phyloP scores from a whole-genome alignment of 2,329 filamentous ascomycete genomes.

The Sporothrix luriei region DNA sequence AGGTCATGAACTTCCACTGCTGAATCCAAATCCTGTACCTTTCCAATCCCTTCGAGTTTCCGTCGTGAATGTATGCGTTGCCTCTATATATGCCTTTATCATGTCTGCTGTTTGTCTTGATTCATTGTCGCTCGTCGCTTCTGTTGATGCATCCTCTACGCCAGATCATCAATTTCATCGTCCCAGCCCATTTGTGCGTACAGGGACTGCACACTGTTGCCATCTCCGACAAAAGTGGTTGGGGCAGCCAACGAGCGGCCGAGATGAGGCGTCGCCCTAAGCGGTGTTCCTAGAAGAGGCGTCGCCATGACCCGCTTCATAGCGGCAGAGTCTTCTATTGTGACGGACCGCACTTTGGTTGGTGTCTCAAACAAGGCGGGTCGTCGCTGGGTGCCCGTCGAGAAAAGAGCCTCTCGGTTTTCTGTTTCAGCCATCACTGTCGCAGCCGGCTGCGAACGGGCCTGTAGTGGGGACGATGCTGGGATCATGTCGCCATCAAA shows the following conservation, averaged over 20 bases:
- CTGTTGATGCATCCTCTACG: conserved; percentile 28
- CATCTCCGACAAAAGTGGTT: conserved; percentile 38
- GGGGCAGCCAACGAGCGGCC: conserved; percentile 1
- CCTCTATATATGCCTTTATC: not conserved
- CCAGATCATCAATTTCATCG: conserved; percentile 50
- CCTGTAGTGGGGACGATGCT: conserved; percentile 35
- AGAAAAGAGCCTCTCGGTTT: not conserved
- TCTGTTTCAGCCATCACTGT: conserved; percentile 13
- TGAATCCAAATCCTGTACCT: not conserved
- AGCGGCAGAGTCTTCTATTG: conserved; percentile 12
- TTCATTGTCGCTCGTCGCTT: not conserved
- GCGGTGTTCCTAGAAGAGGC: not conserved
- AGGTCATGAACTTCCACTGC: not conserved
- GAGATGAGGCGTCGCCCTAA: not conserved
- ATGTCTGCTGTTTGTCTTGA: conserved; percentile 1
- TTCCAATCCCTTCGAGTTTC: not conserved
- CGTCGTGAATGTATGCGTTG: not conserved
- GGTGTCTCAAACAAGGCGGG: conserved; percentile 40
- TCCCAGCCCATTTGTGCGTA: conserved; percentile 62
- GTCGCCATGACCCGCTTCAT: conserved; percentile 6
- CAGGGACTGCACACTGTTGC: conserved; percentile 47
- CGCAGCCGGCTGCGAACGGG: not conserved
- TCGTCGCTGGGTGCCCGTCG: conserved; percentile 25
- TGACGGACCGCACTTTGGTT: conserved; percentile 34
- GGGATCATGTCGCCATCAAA: conserved; percentile 29